A percentile compares a stretch with the other conserved stretches of the same genome.
Conservation (phyloP, 495 filamentous ascomycete genomes). For the Penicilliopsis zonata region DNA sequence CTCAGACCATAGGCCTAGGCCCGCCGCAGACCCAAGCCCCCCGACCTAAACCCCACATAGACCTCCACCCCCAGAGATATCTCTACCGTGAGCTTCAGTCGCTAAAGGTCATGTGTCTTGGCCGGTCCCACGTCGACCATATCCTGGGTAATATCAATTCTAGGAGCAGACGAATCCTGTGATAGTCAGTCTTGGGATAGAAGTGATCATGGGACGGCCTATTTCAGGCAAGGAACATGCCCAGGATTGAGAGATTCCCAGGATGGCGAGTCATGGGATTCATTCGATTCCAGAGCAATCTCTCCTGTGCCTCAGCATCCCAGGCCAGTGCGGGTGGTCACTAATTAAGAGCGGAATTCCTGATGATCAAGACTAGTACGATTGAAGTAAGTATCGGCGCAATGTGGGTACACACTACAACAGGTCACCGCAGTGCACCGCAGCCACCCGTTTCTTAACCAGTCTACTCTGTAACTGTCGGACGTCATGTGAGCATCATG, state of each 20-base stretch:
- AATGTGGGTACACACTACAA: too few relatives aligned
- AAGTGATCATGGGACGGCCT: background rate
- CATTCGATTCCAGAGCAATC: background rate
- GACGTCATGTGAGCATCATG: too few relatives aligned
- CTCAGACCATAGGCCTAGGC: background rate
- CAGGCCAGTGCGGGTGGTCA: too few relatives aligned
- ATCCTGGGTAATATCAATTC: slow-evolving; percentile 1
- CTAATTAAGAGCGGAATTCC: too few relatives aligned
- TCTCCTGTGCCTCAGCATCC: background rate
- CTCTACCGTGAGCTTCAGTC: background rate
- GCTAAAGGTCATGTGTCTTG: background rate
- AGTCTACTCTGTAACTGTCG: too few relatives aligned
- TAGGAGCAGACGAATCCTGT: background rate
- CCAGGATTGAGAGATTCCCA: background rate
- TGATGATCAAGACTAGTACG: too few relatives aligned
- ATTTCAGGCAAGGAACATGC: background rate
- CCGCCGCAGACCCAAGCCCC: background rate
- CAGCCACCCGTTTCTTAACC: too few relatives aligned
- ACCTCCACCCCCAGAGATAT: background rate
- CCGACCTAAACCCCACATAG: background rate
- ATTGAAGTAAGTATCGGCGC: too few relatives aligned
- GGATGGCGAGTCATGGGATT: background rate
- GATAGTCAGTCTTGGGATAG: background rate
- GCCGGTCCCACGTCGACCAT: background rate
- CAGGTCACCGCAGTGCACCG: too few relatives aligned